Conservation (phyloP, 2,329 filamentous ascomycete species). For the Mycosphaerelloides madeirae region DNA sequence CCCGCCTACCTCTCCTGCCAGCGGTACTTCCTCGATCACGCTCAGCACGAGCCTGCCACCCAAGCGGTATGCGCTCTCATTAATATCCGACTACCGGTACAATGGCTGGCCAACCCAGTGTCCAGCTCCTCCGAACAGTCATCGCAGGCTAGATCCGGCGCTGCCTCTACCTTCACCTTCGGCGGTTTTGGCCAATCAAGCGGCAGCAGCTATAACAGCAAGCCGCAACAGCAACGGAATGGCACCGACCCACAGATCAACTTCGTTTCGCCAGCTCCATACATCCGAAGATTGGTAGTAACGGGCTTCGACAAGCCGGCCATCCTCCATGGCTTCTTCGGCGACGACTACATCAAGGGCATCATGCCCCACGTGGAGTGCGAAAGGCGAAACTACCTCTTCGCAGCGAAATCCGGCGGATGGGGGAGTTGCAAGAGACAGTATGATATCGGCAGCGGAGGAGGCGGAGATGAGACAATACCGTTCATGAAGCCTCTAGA, state of each 20-base stretch:
- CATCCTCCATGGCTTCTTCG: constrained; percentile 93
- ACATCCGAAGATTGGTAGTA: constrained; percentile 81
- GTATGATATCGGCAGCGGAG: constrained; percentile 64
- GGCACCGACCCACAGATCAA: constrained; percentile 21
- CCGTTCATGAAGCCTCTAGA: constrained; percentile 79
- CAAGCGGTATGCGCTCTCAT: constrained; percentile 85
- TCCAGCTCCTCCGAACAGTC: constrained; percentile 28
- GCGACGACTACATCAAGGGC: constrained; percentile 81
- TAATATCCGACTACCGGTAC: constrained; percentile 87
- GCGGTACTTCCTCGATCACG: constrained; percentile 84
- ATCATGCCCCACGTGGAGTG: constrained; percentile 79
- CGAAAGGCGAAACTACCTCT: constrained; percentile 90
- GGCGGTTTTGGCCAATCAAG: constrained; percentile 10
- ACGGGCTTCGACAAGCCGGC: constrained; percentile 84
- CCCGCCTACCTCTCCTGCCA: constrained; percentile 86
- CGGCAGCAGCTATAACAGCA: constrained; percentile 34
- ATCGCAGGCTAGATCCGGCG: constrained; percentile 1
- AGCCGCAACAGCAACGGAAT: constrained; percentile 16
- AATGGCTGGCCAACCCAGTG: constrained; percentile 56
- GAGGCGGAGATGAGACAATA: constrained; percentile 68
- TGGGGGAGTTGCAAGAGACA: constrained; percentile 86
- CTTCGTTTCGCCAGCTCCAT: constrained; percentile 72
- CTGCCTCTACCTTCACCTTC: constrained; percentile 12
- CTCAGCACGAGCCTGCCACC: constrained; percentile 75
- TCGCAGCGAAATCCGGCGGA: constrained; percentile 85